A percentile compares a stretch with the other conserved stretches of the same genome.
These are phyloP conservation scores for Candida schatavii DNA, from an alignment of 805 yeast species.

Conservation along the genomic window DNA sequence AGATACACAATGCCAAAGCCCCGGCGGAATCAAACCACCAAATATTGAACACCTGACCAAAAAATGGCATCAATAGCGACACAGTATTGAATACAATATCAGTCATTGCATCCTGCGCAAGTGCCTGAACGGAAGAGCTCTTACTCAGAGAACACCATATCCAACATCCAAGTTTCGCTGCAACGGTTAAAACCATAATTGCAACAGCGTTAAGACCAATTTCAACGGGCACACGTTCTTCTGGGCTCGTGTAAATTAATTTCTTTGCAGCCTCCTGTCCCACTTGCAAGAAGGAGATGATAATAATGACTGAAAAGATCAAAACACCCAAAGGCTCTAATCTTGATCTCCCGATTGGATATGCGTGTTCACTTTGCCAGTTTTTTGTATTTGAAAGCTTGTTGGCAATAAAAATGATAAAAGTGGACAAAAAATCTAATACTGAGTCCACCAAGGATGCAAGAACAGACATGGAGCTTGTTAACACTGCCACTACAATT, in stretches of 20 bases:
- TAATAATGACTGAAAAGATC: slow-evolving; percentile 68
- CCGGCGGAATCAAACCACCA: slow-evolving; percentile 82
- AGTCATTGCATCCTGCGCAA: slow-evolving; percentile 79
- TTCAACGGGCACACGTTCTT: slow-evolving; percentile 38
- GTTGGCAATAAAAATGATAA: slow-evolving; percentile 66
- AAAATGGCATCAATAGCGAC: slow-evolving; percentile 66
- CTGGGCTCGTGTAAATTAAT: slow-evolving; percentile 33
- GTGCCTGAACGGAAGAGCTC: slow-evolving; percentile 70
- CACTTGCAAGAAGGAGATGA: slow-evolving; percentile 69
- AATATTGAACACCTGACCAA: slow-evolving; percentile 48
- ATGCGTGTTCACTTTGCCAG: slow-evolving; percentile 45
- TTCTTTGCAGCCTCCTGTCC: slow-evolving; percentile 58
- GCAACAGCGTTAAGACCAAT: slow-evolving; percentile 49
- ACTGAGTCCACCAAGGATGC: slow-evolving; percentile 79
- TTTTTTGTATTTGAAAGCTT: slow-evolving; percentile 43
- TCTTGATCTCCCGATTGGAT: slow-evolving; percentile 71
- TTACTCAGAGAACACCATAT: slow-evolving; percentile 57
- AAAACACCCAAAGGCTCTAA: slow-evolving; percentile 78
- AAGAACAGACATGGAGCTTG: slow-evolving; percentile 69
- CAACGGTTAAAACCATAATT: slow-evolving; percentile 64
- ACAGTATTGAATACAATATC: slow-evolving; percentile 72
- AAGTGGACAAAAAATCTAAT: slow-evolving; percentile 70
- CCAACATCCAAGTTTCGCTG: slow-evolving; percentile 59
- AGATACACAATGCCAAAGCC: slow-evolving; percentile 59
- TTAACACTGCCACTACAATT: slow-evolving; percentile 54